phyloP scores from a whole-genome alignment of 2,329 filamentous ascomycete genomes.

The Fusarium veterinarium region DNA sequence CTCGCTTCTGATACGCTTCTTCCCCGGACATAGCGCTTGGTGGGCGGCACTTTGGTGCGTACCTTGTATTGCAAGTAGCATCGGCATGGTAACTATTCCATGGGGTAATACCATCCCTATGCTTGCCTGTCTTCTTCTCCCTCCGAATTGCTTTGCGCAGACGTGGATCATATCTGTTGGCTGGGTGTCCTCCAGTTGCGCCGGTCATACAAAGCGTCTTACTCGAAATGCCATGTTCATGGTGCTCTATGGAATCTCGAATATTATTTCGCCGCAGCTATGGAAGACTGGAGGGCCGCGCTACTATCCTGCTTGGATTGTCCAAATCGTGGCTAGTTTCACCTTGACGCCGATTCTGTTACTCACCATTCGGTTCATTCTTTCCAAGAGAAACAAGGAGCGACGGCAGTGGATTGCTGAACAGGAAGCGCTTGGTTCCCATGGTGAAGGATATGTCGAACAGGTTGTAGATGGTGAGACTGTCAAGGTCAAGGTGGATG shows the following conservation, averaged over 20 bases:
- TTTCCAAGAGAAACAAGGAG: not conserved
- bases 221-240: not conserved
- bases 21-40: conserved; percentile 33
- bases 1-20: conserved; percentile 26
- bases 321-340: conserved; percentile 37
- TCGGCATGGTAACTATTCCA: conserved; percentile 7
- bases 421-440: not conserved
- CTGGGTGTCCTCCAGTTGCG: not conserved
- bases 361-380: not conserved
- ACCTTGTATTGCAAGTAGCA: conserved; percentile 35
- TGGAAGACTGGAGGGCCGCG: conserved; percentile 28
- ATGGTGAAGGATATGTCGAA: not conserved
- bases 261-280: conserved; percentile 40
- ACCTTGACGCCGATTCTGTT: conserved; percentile 19
- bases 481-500: conserved; percentile 33
- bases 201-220: not conserved
- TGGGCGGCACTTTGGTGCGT: conserved; percentile 40
- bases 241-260: not conserved
- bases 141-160: not conserved
- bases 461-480: conserved; percentile 18
- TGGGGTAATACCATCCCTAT: not conserved
- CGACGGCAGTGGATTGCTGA: conserved; percentile 1
- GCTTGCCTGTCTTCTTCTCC: not conserved
- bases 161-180: conserved; percentile 5
- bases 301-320: conserved; percentile 38